phyloP scores from a whole-genome alignment of 805 yeast genomes.

The Teunomyces atbi region DNA sequence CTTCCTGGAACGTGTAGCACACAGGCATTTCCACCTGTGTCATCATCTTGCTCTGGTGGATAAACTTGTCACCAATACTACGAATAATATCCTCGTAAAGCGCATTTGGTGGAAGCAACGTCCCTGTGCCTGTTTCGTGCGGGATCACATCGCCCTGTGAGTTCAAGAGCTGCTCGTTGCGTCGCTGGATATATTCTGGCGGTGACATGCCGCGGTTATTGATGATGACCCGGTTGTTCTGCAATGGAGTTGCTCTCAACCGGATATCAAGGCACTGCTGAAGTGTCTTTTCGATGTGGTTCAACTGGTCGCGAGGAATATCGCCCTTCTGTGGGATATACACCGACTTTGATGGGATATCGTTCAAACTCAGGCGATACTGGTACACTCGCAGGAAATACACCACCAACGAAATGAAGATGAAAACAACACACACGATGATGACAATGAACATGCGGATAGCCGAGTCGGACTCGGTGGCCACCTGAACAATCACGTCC shows the following conservation, averaged over 20 bases:
- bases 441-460: conserved; percentile 80
- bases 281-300: conserved; percentile 25
- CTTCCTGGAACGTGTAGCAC: conserved; percentile 41
- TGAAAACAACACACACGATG: conserved; percentile 62
- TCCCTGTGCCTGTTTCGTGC: conserved; percentile 16
- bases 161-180: conserved; percentile 18
- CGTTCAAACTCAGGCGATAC: conserved; percentile 58
- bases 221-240: conserved; percentile 24
- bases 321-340: conserved; percentile 67
- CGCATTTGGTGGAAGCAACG: conserved; percentile 26
- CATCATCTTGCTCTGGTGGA: conserved; percentile 42
- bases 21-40: conserved; percentile 20
- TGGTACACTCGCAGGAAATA: conserved; percentile 60
- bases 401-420: conserved; percentile 48
- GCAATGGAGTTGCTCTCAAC: conserved; percentile 37
- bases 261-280: conserved; percentile 29
- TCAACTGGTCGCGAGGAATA: conserved; percentile 34
- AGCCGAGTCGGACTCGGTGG: conserved; percentile 57
- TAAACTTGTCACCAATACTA: conserved; percentile 58
- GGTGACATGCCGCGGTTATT: conserved; percentile 43
- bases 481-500: conserved; percentile 66
- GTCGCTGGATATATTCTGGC: conserved; percentile 38
- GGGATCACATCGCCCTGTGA: conserved; percentile 15
- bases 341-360: conserved; percentile 62
- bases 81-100: conserved; percentile 57